Evolutionary conservation across 805 yeast species (phyloP).

Genomic region (Kuraishia ogatae): DNA sequence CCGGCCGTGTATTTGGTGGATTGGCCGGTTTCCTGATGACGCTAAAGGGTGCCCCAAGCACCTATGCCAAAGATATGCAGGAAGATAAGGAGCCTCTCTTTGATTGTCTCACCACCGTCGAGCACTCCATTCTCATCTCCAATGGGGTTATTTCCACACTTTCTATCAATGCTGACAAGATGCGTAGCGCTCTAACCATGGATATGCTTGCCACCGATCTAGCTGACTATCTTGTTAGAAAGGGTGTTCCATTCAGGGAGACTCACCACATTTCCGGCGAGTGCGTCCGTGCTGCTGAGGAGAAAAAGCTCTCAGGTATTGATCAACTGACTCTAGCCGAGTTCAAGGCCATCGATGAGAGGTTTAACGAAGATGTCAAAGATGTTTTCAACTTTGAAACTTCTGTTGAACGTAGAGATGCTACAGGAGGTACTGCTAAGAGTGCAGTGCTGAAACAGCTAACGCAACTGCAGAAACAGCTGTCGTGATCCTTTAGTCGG

Average conservation of each 20-base stretch:
- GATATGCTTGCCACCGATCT: constrained; percentile 98
- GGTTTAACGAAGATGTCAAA: constrained; percentile 76
- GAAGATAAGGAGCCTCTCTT: constrained; percentile 99
- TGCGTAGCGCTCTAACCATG: constrained; percentile 90
- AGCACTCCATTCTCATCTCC: constrained; percentile 88
- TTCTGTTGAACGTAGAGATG: constrained; percentile 93
- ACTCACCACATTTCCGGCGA: constrained; percentile 98
- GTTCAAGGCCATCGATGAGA: constrained; percentile 66
- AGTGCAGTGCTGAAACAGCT: constrained; percentile 80
- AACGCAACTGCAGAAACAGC: constrained; percentile 18
- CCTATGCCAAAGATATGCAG: constrained; percentile 97
- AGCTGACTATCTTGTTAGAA: constrained; percentile 95
- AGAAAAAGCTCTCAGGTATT: constrained; percentile 65
- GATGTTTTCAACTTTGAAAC: constrained; percentile 87
- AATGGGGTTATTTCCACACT: constrained; percentile 95
- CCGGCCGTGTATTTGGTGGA: constrained; percentile 95
- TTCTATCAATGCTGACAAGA: constrained; percentile 57
- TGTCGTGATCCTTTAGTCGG: not conserved
- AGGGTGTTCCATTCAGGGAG: constrained; percentile 98
- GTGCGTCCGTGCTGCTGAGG: constrained; percentile 91
- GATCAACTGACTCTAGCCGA: constrained; percentile 75
- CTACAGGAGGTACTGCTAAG: constrained; percentile 96
- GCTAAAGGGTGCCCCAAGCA: constrained; percentile 93
- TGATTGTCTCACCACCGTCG: constrained; percentile 83
- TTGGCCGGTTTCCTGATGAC: constrained; percentile 95